These are phyloP conservation scores for Ustilago curta DNA, from an alignment of 1,284 basidiomycete species.

Conservation along the genomic window DNA sequence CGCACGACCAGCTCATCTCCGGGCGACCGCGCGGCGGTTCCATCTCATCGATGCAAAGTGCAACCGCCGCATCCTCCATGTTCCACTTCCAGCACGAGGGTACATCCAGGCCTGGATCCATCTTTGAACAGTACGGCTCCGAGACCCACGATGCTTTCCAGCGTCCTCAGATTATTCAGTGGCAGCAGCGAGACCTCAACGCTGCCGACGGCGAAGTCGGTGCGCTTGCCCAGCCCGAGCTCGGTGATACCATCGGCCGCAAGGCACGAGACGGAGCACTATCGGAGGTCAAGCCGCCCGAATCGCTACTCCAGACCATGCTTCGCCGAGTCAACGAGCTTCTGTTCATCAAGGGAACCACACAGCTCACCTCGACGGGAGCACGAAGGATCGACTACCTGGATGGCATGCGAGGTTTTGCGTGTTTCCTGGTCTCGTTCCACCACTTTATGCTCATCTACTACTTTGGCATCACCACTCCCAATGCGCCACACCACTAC, in stretches of 20 bases:
- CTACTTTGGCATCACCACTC: constrained; percentile 56
- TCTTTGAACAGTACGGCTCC: constrained; percentile 28
- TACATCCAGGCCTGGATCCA: constrained; percentile 33
- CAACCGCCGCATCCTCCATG: constrained; percentile 18
- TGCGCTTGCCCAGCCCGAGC: constrained; percentile 50
- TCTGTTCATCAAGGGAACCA: constrained; percentile 55
- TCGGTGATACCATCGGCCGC: constrained; percentile 45
- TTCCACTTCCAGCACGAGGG: constrained; percentile 50
- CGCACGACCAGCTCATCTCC: constrained; percentile 22
- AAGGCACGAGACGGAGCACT: constrained; percentile 39
- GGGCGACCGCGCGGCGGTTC: constrained; percentile 13
- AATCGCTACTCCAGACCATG: constrained; percentile 24
- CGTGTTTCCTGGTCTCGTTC: constrained; percentile 63
- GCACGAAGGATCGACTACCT: constrained; percentile 61
- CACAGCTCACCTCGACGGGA: constrained; percentile 51
- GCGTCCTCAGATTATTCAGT: constrained; percentile 55
- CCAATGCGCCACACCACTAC: constrained; percentile 49
- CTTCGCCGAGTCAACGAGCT: constrained; percentile 32
- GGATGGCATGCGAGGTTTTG: constrained; percentile 62
- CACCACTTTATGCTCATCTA: constrained; percentile 65
- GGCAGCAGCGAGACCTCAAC: constrained; percentile 53
- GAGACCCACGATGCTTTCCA: constrained; percentile 42
- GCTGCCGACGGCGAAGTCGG: constrained; percentile 47
- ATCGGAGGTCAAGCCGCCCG: constrained; percentile 35
- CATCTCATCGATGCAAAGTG: constrained; percentile 25